These are phyloP conservation scores for Neofusicoccum parvum DNA, from an alignment of 2,329 filamentous ascomycete species.

Conservation along the genomic window DNA sequence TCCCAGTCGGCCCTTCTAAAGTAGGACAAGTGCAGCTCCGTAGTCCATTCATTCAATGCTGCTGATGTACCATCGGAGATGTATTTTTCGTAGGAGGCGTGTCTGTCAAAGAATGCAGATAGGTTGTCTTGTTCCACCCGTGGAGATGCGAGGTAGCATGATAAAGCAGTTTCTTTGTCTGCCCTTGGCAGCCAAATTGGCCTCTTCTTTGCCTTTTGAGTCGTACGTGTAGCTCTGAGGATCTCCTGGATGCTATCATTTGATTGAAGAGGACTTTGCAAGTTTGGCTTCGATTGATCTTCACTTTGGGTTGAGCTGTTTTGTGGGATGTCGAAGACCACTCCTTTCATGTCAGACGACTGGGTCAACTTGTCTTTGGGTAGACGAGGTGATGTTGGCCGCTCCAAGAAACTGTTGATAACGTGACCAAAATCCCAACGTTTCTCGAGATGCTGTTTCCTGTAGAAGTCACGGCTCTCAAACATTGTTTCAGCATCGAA, in stretches of 20 bases:
- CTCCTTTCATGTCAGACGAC: too few species aligned
- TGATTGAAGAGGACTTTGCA: background rate
- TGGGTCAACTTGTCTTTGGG: too few species aligned
- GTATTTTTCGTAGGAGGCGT: slow-evolving; percentile 24
- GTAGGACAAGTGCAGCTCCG: slow-evolving; percentile 32
- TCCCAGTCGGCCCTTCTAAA: too few species aligned
- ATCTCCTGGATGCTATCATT: background rate
- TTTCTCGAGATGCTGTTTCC: background rate
- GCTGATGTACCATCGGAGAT: slow-evolving; percentile 31
- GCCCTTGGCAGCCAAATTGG: background rate
- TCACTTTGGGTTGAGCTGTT: too few species aligned
- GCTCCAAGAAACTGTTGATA: too few species aligned
- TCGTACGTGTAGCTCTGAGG: background rate
- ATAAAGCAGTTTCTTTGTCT: background rate
- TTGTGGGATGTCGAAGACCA: too few species aligned
- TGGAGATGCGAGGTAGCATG: slow-evolving; percentile 25
- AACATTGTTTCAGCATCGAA: background rate
- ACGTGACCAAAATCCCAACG: too few species aligned
- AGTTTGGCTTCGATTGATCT: too few species aligned
- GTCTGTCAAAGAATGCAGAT: slow-evolving; percentile 29
- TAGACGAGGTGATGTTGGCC: too few species aligned
- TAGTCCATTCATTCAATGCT: slow-evolving; percentile 32
- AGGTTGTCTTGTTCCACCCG: background rate
- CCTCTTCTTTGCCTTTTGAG: background rate
- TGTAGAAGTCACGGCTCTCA: background rate